These are phyloP conservation scores for Russula ochroleuca DNA, from an alignment of 768 basidiomycete species.

Conservation along the genomic window DNA sequence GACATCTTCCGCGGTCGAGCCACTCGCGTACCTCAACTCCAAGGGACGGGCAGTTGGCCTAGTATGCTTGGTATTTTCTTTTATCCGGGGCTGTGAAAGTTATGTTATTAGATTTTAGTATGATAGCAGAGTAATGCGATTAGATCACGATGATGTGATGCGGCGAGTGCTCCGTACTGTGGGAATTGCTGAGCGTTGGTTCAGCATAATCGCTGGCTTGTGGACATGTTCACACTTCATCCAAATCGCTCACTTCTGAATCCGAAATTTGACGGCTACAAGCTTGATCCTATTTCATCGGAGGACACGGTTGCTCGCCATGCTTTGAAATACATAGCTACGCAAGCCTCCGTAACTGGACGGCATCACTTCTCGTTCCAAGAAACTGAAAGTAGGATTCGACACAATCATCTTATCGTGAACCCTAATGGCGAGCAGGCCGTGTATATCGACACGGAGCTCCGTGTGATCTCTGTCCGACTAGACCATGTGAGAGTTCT, in stretches of 20 bases:
- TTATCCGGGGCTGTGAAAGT: not conserved
- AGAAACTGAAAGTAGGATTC: conserved; percentile 79
- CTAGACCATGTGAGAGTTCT: conserved; percentile 50
- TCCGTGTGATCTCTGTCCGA: conserved; percentile 56
- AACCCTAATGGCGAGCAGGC: conserved; percentile 45
- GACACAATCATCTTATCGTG: conserved; percentile 73
- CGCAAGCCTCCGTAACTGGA: conserved; percentile 55
- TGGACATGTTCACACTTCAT: conserved; percentile 21
- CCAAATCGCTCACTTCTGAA: conserved; percentile 55
- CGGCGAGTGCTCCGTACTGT: too few species aligned
- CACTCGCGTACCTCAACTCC: not conserved
- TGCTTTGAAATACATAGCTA: conserved; percentile 44
- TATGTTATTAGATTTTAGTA: not conserved
- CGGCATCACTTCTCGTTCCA: conserved; percentile 64
- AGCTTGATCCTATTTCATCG: conserved; percentile 57
- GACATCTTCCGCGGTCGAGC: not conserved
- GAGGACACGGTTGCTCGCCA: conserved; percentile 51
- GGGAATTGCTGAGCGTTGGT: not conserved
- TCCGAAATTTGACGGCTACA: conserved; percentile 84
- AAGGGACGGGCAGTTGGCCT: too few species aligned
- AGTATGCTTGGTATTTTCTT: not conserved
- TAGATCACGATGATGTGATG: not conserved
- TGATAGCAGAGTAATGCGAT: not conserved
- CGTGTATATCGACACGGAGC: conserved; percentile 64
- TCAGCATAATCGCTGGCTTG: too few species aligned